phyloP scores from a whole-genome alignment of 805 yeast species.

The Pichia cephalocereana region DNA sequence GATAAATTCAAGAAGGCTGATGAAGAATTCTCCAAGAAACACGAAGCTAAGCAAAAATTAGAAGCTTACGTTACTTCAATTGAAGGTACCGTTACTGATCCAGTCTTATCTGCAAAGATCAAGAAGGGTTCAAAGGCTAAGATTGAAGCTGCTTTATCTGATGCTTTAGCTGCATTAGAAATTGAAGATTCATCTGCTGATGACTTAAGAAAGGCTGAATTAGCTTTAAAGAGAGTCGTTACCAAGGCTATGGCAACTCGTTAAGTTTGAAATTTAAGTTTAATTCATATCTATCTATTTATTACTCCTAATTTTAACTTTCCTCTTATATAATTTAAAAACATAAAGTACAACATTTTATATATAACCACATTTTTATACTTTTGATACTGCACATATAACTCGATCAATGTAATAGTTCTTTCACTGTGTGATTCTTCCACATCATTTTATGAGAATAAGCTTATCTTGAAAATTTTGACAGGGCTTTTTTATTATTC shows the following conservation, averaged over 20 bases:
- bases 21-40: slow-evolving; percentile 98
- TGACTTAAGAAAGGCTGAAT: slow-evolving; percentile 98
- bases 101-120: slow-evolving; percentile 93
- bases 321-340: not conserved
- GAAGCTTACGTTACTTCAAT: slow-evolving; percentile 96
- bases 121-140: slow-evolving; percentile 96
- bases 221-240: slow-evolving; percentile 97
- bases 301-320: not conserved
- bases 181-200: slow-evolving; percentile 94
- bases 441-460: too few species aligned
- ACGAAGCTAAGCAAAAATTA: slow-evolving; percentile 98
- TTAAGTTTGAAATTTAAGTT: slow-evolving; percentile 34
- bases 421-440: too few species aligned
- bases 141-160: slow-evolving; percentile 96
- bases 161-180: slow-evolving; percentile 96
- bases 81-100: slow-evolving; percentile 96
- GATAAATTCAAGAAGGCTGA: slow-evolving; percentile 98
- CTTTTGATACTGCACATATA: too few species aligned
- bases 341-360: not conserved
- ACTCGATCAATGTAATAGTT: too few species aligned
- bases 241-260: slow-evolving; percentile 99
- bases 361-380: not conserved
- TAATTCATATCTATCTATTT: not conserved
- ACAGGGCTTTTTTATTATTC: too few species aligned
- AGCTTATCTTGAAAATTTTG: too few species aligned